These are phyloP conservation scores for Magnusiomyces tetraspermus DNA, from an alignment of 1,139 yeast species.

Conservation along the genomic window DNA sequence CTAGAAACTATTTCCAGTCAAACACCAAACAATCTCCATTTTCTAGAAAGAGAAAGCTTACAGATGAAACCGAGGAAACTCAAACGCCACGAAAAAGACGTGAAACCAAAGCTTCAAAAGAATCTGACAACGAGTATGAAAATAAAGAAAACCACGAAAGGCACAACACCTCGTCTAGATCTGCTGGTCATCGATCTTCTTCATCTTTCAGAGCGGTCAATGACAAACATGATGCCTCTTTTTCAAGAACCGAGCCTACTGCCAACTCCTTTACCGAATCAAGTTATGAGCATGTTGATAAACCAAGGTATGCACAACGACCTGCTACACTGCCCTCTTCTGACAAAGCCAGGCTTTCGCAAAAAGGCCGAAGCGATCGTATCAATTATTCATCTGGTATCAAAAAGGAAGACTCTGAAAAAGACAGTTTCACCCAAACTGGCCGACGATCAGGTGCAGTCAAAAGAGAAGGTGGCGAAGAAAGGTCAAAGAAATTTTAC, in stretches of 20 bases:
- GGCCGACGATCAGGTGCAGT: slow-evolving; percentile 11
- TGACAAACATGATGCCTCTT: not conserved
- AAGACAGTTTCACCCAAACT: slow-evolving; percentile 14
- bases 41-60: not conserved
- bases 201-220: too few species aligned
- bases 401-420: slow-evolving; percentile 12
- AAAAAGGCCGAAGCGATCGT: slow-evolving; percentile 7
- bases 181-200: too few species aligned
- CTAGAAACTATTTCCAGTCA: slow-evolving; percentile 39
- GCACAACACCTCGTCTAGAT: too few species aligned
- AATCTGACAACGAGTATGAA: not conserved
- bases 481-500: not conserved
- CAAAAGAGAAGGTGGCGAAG: slow-evolving; percentile 1
- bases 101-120: not conserved
- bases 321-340: too few species aligned
- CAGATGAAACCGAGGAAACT: slow-evolving; percentile 12
- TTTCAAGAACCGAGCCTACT: too few species aligned
- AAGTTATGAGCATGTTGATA: too few species aligned
- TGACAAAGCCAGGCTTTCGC: too few species aligned
- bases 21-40: slow-evolving; percentile 18
- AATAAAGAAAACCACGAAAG: not conserved
- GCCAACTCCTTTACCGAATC: too few species aligned
- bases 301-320: too few species aligned
- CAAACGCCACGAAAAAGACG: slow-evolving; percentile 4
- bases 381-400: slow-evolving; percentile 5